Conservation (phyloP, 202 grass and related monocot genomes). For the Carex arenaria region DNA sequence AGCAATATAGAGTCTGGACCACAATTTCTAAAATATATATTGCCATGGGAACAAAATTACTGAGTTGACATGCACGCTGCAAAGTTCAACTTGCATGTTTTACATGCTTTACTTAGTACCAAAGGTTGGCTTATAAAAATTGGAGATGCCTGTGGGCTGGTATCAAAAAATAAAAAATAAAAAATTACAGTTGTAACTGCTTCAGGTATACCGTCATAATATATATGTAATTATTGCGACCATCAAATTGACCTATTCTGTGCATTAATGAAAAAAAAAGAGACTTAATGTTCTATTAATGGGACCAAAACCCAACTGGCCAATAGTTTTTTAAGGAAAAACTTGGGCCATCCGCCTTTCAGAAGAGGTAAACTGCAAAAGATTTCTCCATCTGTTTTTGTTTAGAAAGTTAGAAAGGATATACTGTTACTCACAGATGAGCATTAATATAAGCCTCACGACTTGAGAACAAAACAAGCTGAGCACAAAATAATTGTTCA, state of each 20-base stretch:
- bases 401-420: background rate
- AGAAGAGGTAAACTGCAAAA: background rate
- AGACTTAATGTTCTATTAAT: background rate
- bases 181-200: background rate
- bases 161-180: background rate
- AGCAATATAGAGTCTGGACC: constrained; percentile 2
- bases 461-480: background rate
- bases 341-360: background rate
- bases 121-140: background rate
- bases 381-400: background rate
- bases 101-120: background rate
- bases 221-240: background rate
- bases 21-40: background rate
- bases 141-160: background rate
- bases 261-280: background rate
- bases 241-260: background rate
- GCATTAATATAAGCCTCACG: background rate
- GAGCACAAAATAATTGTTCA: background rate
- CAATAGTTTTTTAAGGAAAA: background rate
- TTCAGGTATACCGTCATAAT: background rate
- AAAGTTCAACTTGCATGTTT: background rate
- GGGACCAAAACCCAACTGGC: background rate
- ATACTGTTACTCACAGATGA: background rate
- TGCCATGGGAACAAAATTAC: background rate
- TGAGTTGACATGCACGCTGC: background rate